Percentiles rank a stretch among this genome's conserved stretches.
These are phyloP conservation scores for Fraxinus sp. DNA, from an alignment of 305 asterid genomes.

Conservation along the genomic window DNA sequence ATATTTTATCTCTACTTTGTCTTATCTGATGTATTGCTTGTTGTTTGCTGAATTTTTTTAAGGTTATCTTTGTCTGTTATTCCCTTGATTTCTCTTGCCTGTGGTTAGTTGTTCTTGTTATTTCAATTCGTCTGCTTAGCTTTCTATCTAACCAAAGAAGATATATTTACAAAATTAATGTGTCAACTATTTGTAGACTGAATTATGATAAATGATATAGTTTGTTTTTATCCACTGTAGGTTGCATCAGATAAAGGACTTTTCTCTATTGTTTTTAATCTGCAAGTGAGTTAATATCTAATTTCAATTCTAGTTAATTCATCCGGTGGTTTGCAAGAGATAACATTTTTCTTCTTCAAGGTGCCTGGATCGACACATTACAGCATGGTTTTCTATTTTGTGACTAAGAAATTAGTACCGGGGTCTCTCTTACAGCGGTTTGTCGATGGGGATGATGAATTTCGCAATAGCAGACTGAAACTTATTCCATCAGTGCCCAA, in stretches of 20 bases:
- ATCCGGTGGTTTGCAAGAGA: slow-evolving; percentile 17
- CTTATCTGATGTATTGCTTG: neutral
- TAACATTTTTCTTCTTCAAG: slow-evolving; percentile 38
- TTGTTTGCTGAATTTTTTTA: neutral
- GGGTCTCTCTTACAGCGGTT: slow-evolving; percentile 91
- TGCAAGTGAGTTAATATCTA: slow-evolving; percentile 66
- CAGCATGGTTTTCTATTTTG: slow-evolving; percentile 96
- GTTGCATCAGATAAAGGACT: slow-evolving; percentile 81
- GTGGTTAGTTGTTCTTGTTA: neutral
- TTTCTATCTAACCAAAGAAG: neutral
- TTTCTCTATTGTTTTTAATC: slow-evolving; percentile 70
- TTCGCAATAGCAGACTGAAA: slow-evolving; percentile 90
- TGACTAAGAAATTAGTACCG: slow-evolving; percentile 51
- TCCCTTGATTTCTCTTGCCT: neutral
- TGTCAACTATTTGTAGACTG: neutral
- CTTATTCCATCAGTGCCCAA: slow-evolving; percentile 98
- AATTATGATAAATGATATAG: slow-evolving; percentile 1
- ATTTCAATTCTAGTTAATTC: slow-evolving; percentile 16
- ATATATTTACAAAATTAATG: neutral
- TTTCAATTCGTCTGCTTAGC: neutral
- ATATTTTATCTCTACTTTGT: neutral
- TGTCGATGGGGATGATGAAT: slow-evolving; percentile 95
- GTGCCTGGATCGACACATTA: slow-evolving; percentile 94
- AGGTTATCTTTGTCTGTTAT: neutral
- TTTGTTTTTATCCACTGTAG: slow-evolving; percentile 35